Conservation (phyloP, 331 rosid genomes). For the Quercus lobata region DNA sequence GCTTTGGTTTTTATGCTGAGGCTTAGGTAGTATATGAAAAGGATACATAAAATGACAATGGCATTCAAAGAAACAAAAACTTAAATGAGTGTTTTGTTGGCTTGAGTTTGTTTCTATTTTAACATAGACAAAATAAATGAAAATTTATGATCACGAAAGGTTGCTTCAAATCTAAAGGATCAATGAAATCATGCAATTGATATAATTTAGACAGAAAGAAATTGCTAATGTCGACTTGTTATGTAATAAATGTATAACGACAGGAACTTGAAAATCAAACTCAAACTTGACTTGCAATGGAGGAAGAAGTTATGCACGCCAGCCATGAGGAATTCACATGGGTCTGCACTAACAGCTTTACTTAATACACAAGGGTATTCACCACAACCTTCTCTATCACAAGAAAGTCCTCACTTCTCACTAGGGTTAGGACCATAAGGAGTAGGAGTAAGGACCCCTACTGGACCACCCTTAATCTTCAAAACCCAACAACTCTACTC, state of each 20-base stretch:
- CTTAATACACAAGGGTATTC: conserved; percentile 10
- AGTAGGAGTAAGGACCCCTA: conserved; percentile 12
- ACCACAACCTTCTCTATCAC: conserved; percentile 21
- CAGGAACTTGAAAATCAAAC: conserved; percentile 1
- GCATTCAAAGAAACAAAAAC: too few relatives aligned
- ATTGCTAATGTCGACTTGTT: not conserved
- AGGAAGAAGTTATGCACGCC: conserved; percentile 2
- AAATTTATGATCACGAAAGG: not conserved
- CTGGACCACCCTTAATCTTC: conserved; percentile 41
- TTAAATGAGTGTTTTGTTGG: not conserved
- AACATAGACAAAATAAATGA: not conserved
- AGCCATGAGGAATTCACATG: conserved; percentile 63
- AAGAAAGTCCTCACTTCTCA: not conserved
- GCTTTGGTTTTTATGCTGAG: too few relatives aligned
- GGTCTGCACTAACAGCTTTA: conserved; percentile 21
- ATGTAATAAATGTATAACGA: conserved; percentile 15
- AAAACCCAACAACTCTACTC: conserved; percentile 21
- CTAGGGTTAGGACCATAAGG: conserved; percentile 41
- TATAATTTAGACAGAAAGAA: not conserved
- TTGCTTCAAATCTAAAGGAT: not conserved
- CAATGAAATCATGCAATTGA: not conserved
- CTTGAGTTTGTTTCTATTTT: not conserved
- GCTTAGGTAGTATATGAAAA: too few relatives aligned
- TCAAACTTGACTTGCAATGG: not conserved
- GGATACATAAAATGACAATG: too few relatives aligned